Evolutionary conservation across 192 early-diverging fungal species (phyloP), one percentile per base, ranked within the genome.

Genomic region (Coemansia aciculifera): DNA sequence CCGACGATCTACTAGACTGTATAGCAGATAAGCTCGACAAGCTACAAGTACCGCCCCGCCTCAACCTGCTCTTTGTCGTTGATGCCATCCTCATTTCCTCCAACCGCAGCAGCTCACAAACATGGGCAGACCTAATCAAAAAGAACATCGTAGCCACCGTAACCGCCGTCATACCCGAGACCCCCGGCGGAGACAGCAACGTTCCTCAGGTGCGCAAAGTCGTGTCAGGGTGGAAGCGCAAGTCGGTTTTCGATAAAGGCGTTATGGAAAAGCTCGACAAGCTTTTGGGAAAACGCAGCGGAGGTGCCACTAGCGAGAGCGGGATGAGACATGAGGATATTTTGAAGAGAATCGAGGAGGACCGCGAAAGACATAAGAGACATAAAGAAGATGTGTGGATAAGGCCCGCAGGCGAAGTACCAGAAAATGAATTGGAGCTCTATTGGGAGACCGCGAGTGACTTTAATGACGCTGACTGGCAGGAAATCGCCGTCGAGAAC

Each of bases 341-440:
- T 2, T 36, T 85, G 66, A 73, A 72, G 40, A 70, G 83, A 6
- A 87, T 87, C 11, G 86, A 87, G 48, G 86, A 87, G 67, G 86
- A 87, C 42, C 77, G 86, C 17, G 86, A 87, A 57, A 67, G 83
- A 21, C 86, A 87, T 42, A 87, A 87, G 57, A 51, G 77, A 3
- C 67, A 76, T 39, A 84, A 84, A 64, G 86, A 87, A 63, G 86
- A 87, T 19, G 76, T 71, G 21, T 87, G 86, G 86, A 77, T 82
- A 12, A 75, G 83, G 0, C 79, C 77, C 7, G 59, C 67, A 2
- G 59, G 73, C 52, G 83, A 81, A 46, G 10, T 29, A 19, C 64
- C 72, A 0, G 68, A 54, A 34, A 63, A 63, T 24, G 86, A 87
- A 48, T 77, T 87, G 15, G 17, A 57, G 0, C 34, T 73, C 21